These are phyloP conservation scores for Chenopodium quinoa DNA, from an alignment of 148 eudicot genomes.

Conservation along the genomic window DNA sequence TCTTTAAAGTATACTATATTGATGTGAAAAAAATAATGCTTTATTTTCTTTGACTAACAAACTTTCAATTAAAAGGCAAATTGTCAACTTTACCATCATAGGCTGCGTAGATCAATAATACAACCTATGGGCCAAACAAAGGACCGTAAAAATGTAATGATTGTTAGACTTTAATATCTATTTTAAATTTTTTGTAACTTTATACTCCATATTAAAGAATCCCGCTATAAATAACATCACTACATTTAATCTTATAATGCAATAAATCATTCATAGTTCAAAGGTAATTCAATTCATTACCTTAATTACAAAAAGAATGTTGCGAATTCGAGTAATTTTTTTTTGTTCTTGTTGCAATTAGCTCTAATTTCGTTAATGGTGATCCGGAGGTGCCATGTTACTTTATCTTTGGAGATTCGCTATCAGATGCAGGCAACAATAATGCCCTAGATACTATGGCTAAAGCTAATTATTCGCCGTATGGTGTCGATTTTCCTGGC, in stretches of 20 bases:
- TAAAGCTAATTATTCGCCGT: constrained; percentile 28
- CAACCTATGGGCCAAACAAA: not conserved
- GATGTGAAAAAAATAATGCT: no score
- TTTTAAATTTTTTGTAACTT: not conserved
- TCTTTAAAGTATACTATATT: no score
- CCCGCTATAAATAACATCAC: not conserved
- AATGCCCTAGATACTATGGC: constrained; percentile 15
- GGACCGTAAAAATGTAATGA: not conserved
- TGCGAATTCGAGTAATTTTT: not conserved
- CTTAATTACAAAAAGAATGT: not conserved
- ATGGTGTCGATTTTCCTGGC: constrained; percentile 25
- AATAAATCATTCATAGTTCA: not conserved
- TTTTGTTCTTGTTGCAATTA: not conserved
- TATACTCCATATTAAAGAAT: no score
- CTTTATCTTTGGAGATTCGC: constrained; percentile 30
- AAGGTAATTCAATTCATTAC: not conserved
- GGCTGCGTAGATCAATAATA: not conserved
- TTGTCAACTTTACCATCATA: not conserved
- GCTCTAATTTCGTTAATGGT: constrained; percentile 17
- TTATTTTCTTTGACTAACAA: not conserved
- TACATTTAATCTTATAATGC: not conserved
- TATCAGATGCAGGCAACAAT: constrained; percentile 27
- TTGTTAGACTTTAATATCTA: not conserved
- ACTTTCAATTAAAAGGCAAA: not conserved
- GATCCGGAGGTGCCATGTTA: constrained; percentile 20